Percentiles rank a stretch among this genome's conserved stretches.
These are phyloP conservation scores for Sambucus nigra DNA, from an alignment of 129 eudicot species.

Conservation along the genomic window DNA sequence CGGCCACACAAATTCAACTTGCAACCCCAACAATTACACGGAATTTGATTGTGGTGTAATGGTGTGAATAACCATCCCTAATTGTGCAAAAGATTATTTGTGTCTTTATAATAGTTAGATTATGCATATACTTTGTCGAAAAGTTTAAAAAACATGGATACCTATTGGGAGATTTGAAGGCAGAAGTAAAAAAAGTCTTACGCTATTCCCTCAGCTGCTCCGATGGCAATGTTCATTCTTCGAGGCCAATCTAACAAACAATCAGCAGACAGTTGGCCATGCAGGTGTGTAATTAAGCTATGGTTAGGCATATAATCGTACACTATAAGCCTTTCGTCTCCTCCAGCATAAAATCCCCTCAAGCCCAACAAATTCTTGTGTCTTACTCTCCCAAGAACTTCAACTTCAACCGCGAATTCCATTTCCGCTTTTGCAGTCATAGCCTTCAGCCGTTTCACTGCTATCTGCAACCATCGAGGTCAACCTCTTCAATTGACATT, in stretches of 20 bases:
- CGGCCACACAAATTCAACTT: too few relatives aligned
- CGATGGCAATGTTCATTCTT: constrained; percentile 53
- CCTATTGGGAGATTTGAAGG: too few relatives aligned
- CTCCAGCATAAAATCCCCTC: constrained; percentile 73
- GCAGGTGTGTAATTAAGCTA: constrained; percentile 74
- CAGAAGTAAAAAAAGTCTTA: constrained; percentile 23
- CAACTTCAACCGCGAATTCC: constrained; percentile 85
- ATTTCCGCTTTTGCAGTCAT: constrained; percentile 75
- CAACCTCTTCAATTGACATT: too few relatives aligned
- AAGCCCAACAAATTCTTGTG: constrained; percentile 60
- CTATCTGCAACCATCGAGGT: constrained; percentile 35
- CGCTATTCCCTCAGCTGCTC: constrained; percentile 75
- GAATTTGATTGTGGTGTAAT: too few relatives aligned
- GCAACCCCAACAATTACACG: too few relatives aligned
- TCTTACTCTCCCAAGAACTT: constrained; percentile 67
- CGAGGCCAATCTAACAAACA: constrained; percentile 69
- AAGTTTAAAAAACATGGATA: too few relatives aligned
- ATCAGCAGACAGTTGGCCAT: constrained; percentile 64
- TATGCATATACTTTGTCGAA: too few relatives aligned
- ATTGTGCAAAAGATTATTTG: too few relatives aligned
- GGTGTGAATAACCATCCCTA: too few relatives aligned
- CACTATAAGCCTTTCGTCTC: constrained; percentile 79
- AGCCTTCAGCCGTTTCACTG: constrained; percentile 67
- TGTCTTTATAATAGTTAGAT: too few relatives aligned
- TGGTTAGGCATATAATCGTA: constrained; percentile 87